A percentile compares a stretch with the other conserved stretches of the same genome.
These are phyloP conservation scores for Alloteropsis angusta DNA, from an alignment of 202 grass and related monocot genomes.

Conservation along the genomic window DNA sequence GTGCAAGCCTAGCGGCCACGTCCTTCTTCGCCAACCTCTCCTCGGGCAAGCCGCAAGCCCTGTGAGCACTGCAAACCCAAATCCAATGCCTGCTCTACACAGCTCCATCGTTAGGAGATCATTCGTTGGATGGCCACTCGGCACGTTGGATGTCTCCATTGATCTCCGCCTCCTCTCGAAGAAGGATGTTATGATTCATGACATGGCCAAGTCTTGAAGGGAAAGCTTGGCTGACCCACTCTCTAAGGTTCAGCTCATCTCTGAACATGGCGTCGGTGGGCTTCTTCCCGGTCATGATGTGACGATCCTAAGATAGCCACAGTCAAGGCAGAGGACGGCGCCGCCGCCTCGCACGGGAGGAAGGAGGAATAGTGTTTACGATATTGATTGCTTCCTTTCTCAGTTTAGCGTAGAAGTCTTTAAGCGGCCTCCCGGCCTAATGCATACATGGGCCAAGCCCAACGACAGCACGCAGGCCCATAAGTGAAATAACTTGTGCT, in stretches of 20 bases:
- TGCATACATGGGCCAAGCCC: no score
- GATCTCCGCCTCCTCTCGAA: background rate
- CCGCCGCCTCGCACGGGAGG: no score
- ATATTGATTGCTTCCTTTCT: no score
- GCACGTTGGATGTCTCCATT: background rate
- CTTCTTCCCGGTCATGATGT: conserved; percentile 35
- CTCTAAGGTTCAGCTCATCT: conserved; percentile 24
- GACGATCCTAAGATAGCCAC: no score
- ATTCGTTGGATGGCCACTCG: background rate
- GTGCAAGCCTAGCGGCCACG: conserved; percentile 17
- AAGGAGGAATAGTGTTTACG: no score
- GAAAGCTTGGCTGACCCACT: conserved; percentile 26
- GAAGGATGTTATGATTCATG: conserved; percentile 11
- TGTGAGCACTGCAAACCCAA: conserved; percentile 24
- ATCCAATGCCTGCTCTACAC: conserved; percentile 20
- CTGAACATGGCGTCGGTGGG: conserved; percentile 35
- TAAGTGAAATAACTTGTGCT: no score
- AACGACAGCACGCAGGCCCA: no score
- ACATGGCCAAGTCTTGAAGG: conserved; percentile 17
- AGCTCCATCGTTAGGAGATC: background rate
- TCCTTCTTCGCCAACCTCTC: conserved; percentile 38
- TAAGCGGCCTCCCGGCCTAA: no score
- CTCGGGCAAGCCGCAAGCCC: conserved; percentile 3
- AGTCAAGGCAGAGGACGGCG: no score
- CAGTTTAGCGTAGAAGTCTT: no score